Base-by-base conservation (phyloP, 2,329 filamentous ascomycete species). In the Thielaviopsis populi region DNA sequence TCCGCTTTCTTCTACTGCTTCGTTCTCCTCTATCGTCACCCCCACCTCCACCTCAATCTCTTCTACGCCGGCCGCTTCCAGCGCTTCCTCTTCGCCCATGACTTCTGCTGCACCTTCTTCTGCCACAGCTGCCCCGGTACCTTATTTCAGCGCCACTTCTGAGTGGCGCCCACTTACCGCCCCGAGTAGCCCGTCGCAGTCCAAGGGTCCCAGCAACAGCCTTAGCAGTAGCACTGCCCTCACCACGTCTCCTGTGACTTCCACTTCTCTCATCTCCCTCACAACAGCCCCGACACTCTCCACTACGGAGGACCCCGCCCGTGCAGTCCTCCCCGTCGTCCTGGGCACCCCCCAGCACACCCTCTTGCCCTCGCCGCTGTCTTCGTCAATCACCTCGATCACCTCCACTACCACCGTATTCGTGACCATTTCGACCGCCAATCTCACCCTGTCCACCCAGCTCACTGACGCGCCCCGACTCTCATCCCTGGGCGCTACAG, bases 351-450 rank as follows among this genome's bases (percentile, higher is more conserved):
- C 40, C n/a, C 58, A 37, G 22, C 42, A 43, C 58, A 43, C 19
- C 3, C 40, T 43, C 6, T 17, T 41, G 15, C 40, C 58, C 7
- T 43, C 40, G 3, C 41, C 19, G 40, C 58, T 46, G 3, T 41
- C 60, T 59, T 53, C 60, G 10, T 40, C 54, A 13, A 50, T 43
- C 59, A 53, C 53, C 10, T 24, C 42, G 22, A 43, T 37, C 13
- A 33, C 43, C 27, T 42, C 50, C 17, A 41, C 53, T 24, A 59
- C 46, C n/a, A 62, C 61, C 33, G 48, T 62, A 19, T 62, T 56
- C 37, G 61, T 62, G 24, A 62, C 61, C 33, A 22, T 54, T 17
- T 56, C 61, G n/a, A 27, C 59, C 24, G 59, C 58, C 17, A 61
- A 56, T 33, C 46, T 65, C 33, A 62, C 63, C 24, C 17, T 37